Evolutionary conservation across 177 flowering plant genomes (phyloP).

Genomic region (Telopea speciosissima): DNA sequence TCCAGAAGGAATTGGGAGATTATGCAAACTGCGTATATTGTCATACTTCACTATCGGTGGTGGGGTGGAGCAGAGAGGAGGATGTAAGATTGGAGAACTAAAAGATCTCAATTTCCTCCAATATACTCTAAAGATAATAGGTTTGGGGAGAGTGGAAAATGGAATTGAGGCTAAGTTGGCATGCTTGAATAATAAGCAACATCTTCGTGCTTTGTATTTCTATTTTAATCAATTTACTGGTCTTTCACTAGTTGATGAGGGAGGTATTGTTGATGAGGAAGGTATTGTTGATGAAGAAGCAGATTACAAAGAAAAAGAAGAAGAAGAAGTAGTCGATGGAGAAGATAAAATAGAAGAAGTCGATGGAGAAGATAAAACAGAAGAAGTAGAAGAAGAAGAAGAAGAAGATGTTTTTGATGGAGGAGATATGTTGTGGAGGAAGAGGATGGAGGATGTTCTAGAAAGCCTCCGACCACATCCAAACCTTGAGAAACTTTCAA

Average conservation of each 20-base stretch:
- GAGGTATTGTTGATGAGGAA: no score
- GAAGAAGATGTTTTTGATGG: not conserved
- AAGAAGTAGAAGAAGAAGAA: no score
- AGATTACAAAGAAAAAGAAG: no score
- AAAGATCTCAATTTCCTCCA: not conserved
- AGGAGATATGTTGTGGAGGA: not conserved
- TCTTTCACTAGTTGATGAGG: no score
- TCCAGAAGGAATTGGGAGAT: not conserved
- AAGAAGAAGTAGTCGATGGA: no score
- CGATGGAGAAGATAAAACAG: no score
- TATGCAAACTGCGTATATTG: not conserved
- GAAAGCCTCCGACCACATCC: constrained; percentile 1
- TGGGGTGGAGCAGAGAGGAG: not conserved
- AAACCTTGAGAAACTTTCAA: not conserved
- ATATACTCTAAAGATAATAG: not conserved
- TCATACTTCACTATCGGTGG: not conserved
- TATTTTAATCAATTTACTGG: not conserved
- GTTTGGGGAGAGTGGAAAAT: constrained; percentile 1
- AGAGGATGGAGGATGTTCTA: not conserved
- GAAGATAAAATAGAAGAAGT: not conserved
- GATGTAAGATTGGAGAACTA: not conserved
- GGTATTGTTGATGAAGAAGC: no score
- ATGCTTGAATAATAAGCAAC: not conserved
- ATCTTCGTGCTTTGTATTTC: not conserved
- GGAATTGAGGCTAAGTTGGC: not conserved